Percentiles rank a stretch among this genome's conserved stretches.
These are phyloP conservation scores for Botrytis cinerea DNA, from an alignment of 2,329 filamentous ascomycete genomes.

Conservation along the genomic window DNA sequence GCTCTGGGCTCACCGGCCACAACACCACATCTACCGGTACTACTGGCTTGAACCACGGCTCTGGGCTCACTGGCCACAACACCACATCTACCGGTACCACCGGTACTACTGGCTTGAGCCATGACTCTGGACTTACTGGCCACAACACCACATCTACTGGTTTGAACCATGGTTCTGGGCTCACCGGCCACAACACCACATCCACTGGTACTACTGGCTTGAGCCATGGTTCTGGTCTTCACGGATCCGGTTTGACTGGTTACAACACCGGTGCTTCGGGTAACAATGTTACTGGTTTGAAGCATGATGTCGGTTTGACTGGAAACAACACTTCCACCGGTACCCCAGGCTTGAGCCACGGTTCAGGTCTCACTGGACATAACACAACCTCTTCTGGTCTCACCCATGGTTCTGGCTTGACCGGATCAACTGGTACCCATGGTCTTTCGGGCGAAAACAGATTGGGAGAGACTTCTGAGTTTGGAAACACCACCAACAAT, in stretches of 20 bases:
- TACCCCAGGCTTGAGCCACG: background rate
- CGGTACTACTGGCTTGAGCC: background rate
- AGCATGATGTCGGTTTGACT: background rate
- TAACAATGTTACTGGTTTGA: background rate
- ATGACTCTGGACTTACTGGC: background rate
- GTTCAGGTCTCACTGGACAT: background rate
- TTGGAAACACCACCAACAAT: constrained; percentile 23
- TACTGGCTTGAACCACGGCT: background rate
- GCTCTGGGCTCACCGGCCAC: background rate
- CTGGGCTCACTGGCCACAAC: background rate
- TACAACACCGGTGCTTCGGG: background rate
- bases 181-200: background rate
- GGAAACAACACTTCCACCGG: background rate
- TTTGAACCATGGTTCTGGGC: background rate
- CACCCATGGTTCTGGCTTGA: background rate
- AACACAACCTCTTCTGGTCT: background rate
- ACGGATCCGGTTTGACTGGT: background rate
- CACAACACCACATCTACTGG: background rate
- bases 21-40: background rate
- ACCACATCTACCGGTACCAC: background rate
- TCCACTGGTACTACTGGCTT: background rate
- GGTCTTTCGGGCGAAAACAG: constrained; percentile 22
- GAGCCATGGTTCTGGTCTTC: background rate
- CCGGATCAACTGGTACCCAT: background rate
- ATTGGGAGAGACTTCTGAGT: constrained; percentile 26